Evolutionary conservation across 176 grass and related monocot species (phyloP), one percentile per base, ranked within the genome.

Genomic region (Hyparrhenia diplandra): DNA sequence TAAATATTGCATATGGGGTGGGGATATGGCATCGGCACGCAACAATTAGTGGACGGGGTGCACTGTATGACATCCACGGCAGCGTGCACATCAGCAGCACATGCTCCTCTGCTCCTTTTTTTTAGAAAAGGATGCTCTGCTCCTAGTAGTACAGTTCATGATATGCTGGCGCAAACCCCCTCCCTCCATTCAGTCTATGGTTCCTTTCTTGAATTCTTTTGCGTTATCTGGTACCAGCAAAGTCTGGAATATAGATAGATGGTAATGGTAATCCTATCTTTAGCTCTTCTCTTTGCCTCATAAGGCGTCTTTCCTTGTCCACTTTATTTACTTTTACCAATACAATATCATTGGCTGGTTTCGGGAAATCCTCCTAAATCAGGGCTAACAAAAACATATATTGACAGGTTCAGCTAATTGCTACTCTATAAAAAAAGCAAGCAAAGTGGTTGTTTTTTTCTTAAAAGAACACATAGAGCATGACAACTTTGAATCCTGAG

Each of bases 171-270:
- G 11, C n/a, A n/a, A n/a, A n/a, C n/a, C n/a, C n/a, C 10, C 34
- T 8, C 3, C 18, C 55, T n/a, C 58, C 47, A 66, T n/a, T 67
- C 63, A 31, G 41, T 43, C 41, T 13, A 13, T 43, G 41, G 10
- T 43, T 43, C 41, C 41, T 32, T 32, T 32, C 31, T 32, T 32
- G 31, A 4, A 2, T 32, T 35, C 61, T 49, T 76, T 40, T 64
- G 58, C 54, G 43, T 64, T 87, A 55, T 78, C 45, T 58, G 58
- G 10, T 65, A n/a, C 60, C 75, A 84, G 49, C 75, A 79, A 83
- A 59, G 66, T 16, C 35, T 58, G 21, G 21, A 57, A 23, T 23
- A 23, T 23, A 57, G 7, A 45, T 52, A 40, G 73, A n/a, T 59
- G 46, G 80, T 64, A 70, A 67, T 76, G 31, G 31, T 4, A 32